Evolutionary conservation across 148 eudicot genomes (phyloP).

Genomic region (Fagopyrum esculentum): DNA sequence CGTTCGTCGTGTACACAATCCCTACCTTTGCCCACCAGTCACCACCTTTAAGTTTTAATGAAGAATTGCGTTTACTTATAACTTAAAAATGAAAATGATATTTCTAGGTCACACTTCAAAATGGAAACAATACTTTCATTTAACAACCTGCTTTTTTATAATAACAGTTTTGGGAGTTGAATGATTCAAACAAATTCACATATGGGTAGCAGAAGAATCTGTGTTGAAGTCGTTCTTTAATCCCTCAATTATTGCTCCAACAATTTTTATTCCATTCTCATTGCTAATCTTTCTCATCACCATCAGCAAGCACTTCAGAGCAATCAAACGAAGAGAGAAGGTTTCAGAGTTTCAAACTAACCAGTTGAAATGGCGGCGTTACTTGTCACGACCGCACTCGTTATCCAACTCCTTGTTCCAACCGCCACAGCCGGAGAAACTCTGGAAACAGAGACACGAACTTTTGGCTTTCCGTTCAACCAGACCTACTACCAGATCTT

Average conservation of each 20-base stretch:
- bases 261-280: background rate
- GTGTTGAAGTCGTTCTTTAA: slow-evolving; percentile 6
- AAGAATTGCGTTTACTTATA: too few species aligned
- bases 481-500: slow-evolving; percentile 17
- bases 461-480: slow-evolving; percentile 41
- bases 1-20: too few species aligned
- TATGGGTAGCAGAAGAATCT: background rate
- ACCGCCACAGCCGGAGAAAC: slow-evolving; percentile 13
- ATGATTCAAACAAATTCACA: background rate
- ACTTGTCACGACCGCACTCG: background rate
- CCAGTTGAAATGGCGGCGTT: background rate
- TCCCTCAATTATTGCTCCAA: background rate
- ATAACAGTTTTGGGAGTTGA: background rate
- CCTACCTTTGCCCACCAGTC: too few species aligned
- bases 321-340: background rate
- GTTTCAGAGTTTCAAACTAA: background rate
- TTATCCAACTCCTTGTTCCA: background rate
- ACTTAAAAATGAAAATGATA: too few species aligned
- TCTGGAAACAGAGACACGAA: background rate
- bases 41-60: too few species aligned
- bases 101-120: too few species aligned
- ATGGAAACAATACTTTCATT: too few species aligned
- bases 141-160: too few species aligned
- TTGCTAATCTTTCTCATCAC: background rate
- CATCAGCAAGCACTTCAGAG: background rate